Percentiles rank a stretch among this genome's conserved stretches.
Conservation (phyloP, 441 rosid genomes). For the Jatropha podagrica region DNA sequence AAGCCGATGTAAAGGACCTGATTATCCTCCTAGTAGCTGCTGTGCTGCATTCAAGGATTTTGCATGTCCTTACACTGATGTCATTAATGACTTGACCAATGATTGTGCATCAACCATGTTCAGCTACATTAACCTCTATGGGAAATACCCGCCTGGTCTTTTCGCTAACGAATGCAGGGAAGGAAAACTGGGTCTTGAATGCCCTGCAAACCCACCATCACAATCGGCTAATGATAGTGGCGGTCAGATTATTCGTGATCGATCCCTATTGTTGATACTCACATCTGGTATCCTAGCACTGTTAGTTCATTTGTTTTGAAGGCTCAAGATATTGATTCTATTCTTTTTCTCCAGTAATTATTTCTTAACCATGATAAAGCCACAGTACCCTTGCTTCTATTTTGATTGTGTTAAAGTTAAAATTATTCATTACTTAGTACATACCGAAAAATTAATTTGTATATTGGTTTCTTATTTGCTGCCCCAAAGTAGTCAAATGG, state of each 20-base stretch:
- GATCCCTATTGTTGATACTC: constrained; percentile 26
- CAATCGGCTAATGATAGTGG: constrained; percentile 19
- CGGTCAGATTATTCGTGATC: constrained; percentile 19
- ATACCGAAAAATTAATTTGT: constrained; percentile 1
- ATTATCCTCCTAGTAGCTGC: constrained; percentile 47
- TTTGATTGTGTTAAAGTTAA: not conserved
- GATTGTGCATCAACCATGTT: constrained; percentile 78
- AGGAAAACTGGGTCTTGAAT: constrained; percentile 58
- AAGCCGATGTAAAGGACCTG: constrained; percentile 68
- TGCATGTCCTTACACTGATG: constrained; percentile 66
- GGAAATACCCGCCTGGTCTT: constrained; percentile 80
- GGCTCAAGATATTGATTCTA: constrained; percentile 13
- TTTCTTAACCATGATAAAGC: not conserved
- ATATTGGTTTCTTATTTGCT: constrained; percentile 11
- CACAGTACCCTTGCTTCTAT: not conserved
- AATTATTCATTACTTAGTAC: not conserved
- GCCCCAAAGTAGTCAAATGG: not conserved
- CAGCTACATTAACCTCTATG: constrained; percentile 80
- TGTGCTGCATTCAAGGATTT: constrained; percentile 72
- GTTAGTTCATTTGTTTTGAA: constrained; percentile 32
- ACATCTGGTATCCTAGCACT: constrained; percentile 29
- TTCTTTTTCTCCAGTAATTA: constrained; percentile 3
- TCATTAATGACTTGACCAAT: constrained; percentile 57
- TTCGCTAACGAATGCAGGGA: constrained; percentile 70
- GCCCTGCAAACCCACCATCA: constrained; percentile 46